Base-by-base conservation (phyloP, 176 grass and related monocot genomes). In the Triticum timopheevii region DNA sequence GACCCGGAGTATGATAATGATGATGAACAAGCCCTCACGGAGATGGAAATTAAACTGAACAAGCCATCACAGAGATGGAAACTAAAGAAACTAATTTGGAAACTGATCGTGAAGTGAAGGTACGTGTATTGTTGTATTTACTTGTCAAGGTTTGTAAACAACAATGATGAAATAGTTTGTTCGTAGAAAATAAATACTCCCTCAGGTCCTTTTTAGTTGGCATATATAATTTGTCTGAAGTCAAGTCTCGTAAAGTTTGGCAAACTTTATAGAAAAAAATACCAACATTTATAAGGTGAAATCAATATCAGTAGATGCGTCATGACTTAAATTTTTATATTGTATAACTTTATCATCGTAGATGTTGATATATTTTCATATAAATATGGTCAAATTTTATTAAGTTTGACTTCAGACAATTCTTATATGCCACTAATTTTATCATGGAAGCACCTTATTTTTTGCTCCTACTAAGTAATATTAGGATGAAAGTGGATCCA, bases 31-130 rank as follows among this genome's bases (percentile, higher is more conserved):
- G 89, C 96, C 59, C 91, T 98, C 15, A 90, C 96, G 54, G 90
- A 98, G 71, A 98, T 98, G 96, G 96, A 96, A 54, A 96, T 98
- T 61, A 98, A 96, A 88, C n/a, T 40, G 93, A 98, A 62, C 93
- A 96, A 78, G 89, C 96, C 59, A 89, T 98, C 15, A 90, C 96
- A 61, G 90, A 98, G 71, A 98, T 98, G 96, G 96, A 96, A 54
- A 96, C 96, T 61, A 98, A 96, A 88, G 96, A 98, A 86, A 96
- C 89, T 61, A 93, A 96, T 75, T 89, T 77, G 0, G 93, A 96
- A 87, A 91, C 82, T 67, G 96, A 96, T 59, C 84, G 88, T 38
- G 90, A 98, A 68, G 54, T 98, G 79, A 96, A 98, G 89, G 84
- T 94, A 31, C 85, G 92, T 2, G 87, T 11, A 45, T 13, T 98